phyloP scores from a whole-genome alignment of 306 rosid genomes.

The Sicyos baderoa region DNA sequence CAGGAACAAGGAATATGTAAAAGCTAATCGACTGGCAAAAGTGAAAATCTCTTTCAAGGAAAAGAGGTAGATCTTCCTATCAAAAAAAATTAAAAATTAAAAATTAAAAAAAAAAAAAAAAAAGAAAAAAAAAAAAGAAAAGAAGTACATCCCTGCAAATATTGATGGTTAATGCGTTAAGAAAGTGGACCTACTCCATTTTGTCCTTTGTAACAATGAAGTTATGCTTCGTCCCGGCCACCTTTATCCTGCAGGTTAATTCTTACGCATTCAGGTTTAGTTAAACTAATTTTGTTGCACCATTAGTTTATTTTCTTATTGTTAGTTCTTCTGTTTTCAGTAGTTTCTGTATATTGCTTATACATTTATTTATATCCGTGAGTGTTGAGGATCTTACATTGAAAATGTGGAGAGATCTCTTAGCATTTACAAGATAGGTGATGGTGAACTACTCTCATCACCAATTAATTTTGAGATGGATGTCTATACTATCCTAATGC shows the following conservation, averaged over 20 bases:
- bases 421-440: too few relatives aligned
- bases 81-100: too few relatives aligned
- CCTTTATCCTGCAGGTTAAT: neutral
- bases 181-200: neutral
- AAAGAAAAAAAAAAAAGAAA: too few relatives aligned
- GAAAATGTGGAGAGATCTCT: too few relatives aligned
- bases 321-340: neutral
- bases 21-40: neutral
- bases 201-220: neutral
- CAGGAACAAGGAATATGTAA: neutral
- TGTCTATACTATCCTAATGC: too few relatives aligned
- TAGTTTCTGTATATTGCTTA: neutral
- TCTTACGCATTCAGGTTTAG: neutral
- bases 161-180: constrained; percentile 1
- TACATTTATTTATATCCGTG: neutral
- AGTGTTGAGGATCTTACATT: too few relatives aligned
- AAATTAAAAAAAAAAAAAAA: too few relatives aligned
- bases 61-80: constrained; percentile 9
- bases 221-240: neutral
- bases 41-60: neutral
- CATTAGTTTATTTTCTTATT: neutral
- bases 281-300: neutral
- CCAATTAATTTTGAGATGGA: too few relatives aligned
- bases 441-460: too few relatives aligned
- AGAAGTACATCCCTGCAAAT: neutral